A percentile compares a stretch with the other conserved stretches of the same genome.
Conservation (phyloP, 192 early-diverging fungal species). For the Lunasporangiospora selenospora region DNA sequence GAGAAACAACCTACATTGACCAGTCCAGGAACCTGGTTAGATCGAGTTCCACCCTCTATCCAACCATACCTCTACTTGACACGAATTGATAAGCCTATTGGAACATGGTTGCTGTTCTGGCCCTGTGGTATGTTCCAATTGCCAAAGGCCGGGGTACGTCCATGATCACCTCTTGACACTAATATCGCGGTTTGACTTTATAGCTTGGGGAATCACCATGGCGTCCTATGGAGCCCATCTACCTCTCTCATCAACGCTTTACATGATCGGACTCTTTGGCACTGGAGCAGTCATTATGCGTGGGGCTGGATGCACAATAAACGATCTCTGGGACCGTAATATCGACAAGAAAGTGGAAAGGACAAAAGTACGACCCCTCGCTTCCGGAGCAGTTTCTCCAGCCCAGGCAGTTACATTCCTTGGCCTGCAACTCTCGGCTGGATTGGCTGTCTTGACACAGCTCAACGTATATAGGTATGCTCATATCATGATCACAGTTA, state of each 20-base stretch:
- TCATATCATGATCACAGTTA: no score
- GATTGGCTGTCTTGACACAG: slow-evolving; percentile 87
- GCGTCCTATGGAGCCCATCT: slow-evolving; percentile 67
- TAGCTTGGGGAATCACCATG: slow-evolving; percentile 80
- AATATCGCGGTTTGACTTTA: neutral
- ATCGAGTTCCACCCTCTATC: slow-evolving; percentile 47
- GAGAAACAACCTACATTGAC: no score
- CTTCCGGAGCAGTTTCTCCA: slow-evolving; percentile 74
- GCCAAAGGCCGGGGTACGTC: no score
- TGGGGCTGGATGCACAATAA: slow-evolving; percentile 96
- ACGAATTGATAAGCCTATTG: slow-evolving; percentile 90
- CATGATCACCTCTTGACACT: no score
- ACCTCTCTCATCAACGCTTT: slow-evolving; percentile 57
- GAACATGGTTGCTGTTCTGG: slow-evolving; percentile 91
- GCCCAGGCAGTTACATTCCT: slow-evolving; percentile 79
- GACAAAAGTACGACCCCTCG: slow-evolving; percentile 83
- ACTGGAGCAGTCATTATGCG: slow-evolving; percentile 91
- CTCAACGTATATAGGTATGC: slow-evolving; percentile 83
- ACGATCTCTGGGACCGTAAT: slow-evolving; percentile 96
- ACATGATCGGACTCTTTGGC: slow-evolving; percentile 82
- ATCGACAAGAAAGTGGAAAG: slow-evolving; percentile 88
- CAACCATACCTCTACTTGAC: slow-evolving; percentile 79
- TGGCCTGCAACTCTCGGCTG: slow-evolving; percentile 77
- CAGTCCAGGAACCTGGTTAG: slow-evolving; percentile 35
- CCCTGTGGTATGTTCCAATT: slow-evolving; percentile 79